Conservation (phyloP, 192 early-diverging fungal genomes). For the Cladochytrium replicatum region DNA sequence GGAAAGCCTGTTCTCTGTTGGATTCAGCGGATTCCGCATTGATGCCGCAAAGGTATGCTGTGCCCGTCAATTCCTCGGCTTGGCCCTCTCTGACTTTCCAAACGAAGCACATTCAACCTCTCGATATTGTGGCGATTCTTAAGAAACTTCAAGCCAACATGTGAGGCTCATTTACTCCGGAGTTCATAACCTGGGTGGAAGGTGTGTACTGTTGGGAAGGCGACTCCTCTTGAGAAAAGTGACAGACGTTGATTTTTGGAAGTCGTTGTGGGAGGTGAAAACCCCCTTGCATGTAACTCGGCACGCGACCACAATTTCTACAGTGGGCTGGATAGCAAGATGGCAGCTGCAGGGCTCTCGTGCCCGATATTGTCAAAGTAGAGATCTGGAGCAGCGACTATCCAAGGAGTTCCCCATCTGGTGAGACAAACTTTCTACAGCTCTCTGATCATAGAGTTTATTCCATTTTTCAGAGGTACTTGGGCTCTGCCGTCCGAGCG, state of each 20-base stretch:
- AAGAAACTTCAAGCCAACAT: constrained; percentile 9
- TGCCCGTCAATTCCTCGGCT: background rate
- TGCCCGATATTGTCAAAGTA: constrained; percentile 12
- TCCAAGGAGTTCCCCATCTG: constrained; percentile 19
- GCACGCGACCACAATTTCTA: constrained; percentile 9
- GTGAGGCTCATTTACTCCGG: constrained; percentile 12
- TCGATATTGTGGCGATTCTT: constrained; percentile 2
- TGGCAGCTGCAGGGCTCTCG: constrained; percentile 1
- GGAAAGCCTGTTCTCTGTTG: constrained; percentile 6
- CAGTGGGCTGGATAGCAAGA: background rate
- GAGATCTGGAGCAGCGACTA: constrained; percentile 21
- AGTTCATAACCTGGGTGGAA: constrained; percentile 22
- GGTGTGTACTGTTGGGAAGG: background rate
- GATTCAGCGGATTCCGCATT: constrained; percentile 18
- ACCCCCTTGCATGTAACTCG: constrained; percentile 7
- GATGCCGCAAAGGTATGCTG: constrained; percentile 6
- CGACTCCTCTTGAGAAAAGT: background rate
- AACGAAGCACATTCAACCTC: constrained; percentile 17
- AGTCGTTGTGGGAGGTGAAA: constrained; percentile 18
- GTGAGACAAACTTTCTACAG: background rate
- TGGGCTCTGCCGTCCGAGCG: constrained; percentile 14
- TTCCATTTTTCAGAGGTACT: background rate
- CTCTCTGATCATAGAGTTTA: background rate
- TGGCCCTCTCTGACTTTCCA: background rate
- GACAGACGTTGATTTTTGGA: too few relatives aligned